Evolutionary conservation across 768 basidiomycete genomes (phyloP), one percentile per base, ranked within the genome.

Genomic region (Chalciporus chontae): DNA sequence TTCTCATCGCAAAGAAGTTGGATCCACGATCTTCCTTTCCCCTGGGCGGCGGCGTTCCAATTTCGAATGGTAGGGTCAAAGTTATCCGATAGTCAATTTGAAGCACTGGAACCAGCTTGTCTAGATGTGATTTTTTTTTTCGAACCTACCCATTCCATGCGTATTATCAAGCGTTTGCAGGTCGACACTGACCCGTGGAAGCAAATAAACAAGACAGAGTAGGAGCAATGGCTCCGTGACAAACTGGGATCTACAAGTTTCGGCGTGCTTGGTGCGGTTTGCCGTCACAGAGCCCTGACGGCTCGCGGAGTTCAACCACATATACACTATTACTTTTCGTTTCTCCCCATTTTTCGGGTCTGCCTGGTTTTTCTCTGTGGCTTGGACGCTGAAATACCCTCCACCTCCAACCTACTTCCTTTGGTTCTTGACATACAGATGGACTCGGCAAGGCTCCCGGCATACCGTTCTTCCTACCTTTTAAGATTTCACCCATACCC

Each of bases 401-500:
- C 11, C 43, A 8, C 23, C 27, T 31, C 40, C 27, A 24, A 17
- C 40, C 37, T 44, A 27, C 36, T 24, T 8, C 39, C 40, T 24
- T 50, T 4, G 41, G 40, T 37, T 43, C 24, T 40, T 13, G 15
- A 40, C 27, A 21, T 26, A 34, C 24, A 9, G 24, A 61, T 68
- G 61, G 61, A 66, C 36, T 29, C 43, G 0, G 36, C 39, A 0
- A 38, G 54, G 0, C 50, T 67, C 0, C 67, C 65, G 0, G 43
- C 58, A 34, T 67, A 68, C 42, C 60, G 65, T 11, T 65, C 63
- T 2, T 67, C 65, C 0, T 54, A 69, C 29, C 40, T 69, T 5
- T 39, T 63, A 23, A 50, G 65, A 17, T 69, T 52, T 18, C 65
- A 66, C 48, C 65, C 65, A 29, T 66, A 66, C 50, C 64, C 65